phyloP scores from a whole-genome alignment of 2,329 filamentous ascomycete genomes.

The Claviceps paspali region DNA sequence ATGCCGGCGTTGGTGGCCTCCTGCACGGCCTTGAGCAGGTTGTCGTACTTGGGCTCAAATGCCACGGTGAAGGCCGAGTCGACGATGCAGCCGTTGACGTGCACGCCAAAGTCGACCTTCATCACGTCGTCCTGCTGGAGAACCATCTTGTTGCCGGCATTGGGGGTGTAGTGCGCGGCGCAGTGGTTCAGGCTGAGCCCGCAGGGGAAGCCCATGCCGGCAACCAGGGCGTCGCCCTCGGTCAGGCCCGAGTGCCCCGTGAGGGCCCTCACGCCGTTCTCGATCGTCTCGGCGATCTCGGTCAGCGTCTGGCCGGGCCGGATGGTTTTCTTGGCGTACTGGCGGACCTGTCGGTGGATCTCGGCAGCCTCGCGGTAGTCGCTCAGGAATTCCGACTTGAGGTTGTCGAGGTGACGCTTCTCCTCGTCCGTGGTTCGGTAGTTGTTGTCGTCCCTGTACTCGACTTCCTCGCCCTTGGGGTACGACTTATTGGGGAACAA shows the following conservation, averaged over 20 bases:
- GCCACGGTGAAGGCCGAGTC: constrained; percentile 70
- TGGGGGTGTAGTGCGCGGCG: constrained; percentile 76
- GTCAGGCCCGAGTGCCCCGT: constrained; percentile 62
- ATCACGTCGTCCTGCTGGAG: constrained; percentile 61
- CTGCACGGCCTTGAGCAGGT: constrained; percentile 56
- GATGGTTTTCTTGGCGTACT: constrained; percentile 67
- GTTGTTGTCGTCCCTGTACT: constrained; percentile 62
- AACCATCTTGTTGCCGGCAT: constrained; percentile 68
- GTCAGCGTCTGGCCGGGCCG: constrained; percentile 68
- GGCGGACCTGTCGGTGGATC: constrained; percentile 74
- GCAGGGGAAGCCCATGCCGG: constrained; percentile 76
- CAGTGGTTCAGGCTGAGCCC: constrained; percentile 74
- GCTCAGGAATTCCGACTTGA: constrained; percentile 64
- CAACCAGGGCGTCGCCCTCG: constrained; percentile 63
- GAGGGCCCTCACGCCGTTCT: constrained; percentile 63
- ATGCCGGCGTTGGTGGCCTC: constrained; percentile 76
- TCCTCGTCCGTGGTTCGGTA: constrained; percentile 71
- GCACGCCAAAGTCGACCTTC: constrained; percentile 72
- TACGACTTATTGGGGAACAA: constrained; percentile 60
- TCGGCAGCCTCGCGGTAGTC: constrained; percentile 80
- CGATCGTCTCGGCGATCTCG: constrained; percentile 76
- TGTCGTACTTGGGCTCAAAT: constrained; percentile 61
- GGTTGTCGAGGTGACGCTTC: constrained; percentile 67
- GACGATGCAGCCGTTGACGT: constrained; percentile 66
- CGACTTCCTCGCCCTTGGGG: constrained; percentile 61